Evolutionary conservation across 2,329 filamentous ascomycete species (phyloP).

Genomic region (Epichloe baconii): DNA sequence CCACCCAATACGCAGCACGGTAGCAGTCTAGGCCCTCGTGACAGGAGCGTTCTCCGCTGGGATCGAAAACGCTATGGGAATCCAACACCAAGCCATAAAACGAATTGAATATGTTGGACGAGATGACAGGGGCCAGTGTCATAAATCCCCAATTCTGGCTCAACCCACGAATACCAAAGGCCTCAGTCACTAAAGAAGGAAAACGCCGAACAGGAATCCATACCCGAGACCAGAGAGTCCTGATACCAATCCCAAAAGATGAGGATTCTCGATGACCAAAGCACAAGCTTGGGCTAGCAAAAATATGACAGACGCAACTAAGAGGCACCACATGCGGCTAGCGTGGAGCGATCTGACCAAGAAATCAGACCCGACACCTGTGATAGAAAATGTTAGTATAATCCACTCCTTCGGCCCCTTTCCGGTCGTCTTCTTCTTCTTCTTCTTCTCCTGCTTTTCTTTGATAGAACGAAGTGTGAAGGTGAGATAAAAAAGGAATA

Average conservation of each 20-base stretch:
- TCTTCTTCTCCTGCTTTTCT: neutral
- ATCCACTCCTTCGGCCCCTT: neutral
- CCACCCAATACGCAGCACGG: conserved; percentile 65
- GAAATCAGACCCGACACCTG: conserved; percentile 80
- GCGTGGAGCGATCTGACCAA: conserved; percentile 69
- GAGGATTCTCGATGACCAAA: conserved; percentile 61
- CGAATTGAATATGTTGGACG: conserved; percentile 84
- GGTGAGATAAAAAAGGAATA: neutral
- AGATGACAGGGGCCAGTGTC: conserved; percentile 77
- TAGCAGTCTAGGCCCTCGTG: conserved; percentile 72
- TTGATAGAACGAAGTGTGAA: neutral
- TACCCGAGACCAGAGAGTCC: conserved; percentile 79
- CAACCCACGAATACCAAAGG: conserved; percentile 79
- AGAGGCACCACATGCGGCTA: conserved; percentile 84
- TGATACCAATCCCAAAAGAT: conserved; percentile 65
- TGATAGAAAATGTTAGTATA: neutral
- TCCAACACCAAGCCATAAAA: conserved; percentile 82
- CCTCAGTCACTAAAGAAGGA: conserved; percentile 76
- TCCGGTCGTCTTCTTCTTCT: neutral
- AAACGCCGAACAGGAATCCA: conserved; percentile 87
- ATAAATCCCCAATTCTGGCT: conserved; percentile 96
- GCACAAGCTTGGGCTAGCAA: conserved; percentile 66
- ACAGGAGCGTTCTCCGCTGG: conserved; percentile 61
- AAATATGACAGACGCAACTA: conserved; percentile 66
- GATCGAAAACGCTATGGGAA: conserved; percentile 55